These are phyloP conservation scores for Thielaviopsis ethacetica DNA, from an alignment of 2,329 filamentous ascomycete species.

Conservation along the genomic window DNA sequence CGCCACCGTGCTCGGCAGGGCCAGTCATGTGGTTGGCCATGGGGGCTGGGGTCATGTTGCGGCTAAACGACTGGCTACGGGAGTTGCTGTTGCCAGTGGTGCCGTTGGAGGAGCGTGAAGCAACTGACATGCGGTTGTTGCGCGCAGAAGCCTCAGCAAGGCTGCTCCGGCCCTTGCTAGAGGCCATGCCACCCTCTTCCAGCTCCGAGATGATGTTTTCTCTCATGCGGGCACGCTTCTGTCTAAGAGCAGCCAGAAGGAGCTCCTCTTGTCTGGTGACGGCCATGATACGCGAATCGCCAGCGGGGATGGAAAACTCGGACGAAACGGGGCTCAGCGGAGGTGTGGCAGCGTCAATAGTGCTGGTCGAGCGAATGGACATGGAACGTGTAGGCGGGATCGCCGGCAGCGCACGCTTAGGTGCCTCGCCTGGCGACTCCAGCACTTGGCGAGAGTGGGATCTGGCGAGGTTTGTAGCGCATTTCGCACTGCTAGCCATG, in stretches of 20 bases:
- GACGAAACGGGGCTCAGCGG: conserved; percentile 35
- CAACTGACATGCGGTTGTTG: conserved; percentile 2
- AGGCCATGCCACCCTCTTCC: conserved; percentile 18
- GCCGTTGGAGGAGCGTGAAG: conserved; percentile 2
- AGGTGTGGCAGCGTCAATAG: conserved; percentile 28
- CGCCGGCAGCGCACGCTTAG: conserved; percentile 9
- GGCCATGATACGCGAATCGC: conserved; percentile 33
- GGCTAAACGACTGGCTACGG: conserved; percentile 9
- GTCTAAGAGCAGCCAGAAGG: conserved; percentile 38
- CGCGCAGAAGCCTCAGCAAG: neutral
- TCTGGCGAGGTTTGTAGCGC: conserved; percentile 3
- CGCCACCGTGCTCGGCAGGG: neutral
- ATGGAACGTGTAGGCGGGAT: conserved; percentile 6
- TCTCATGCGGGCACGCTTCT: conserved; percentile 39
- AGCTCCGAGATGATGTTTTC: conserved; percentile 29
- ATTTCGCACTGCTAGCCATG: neutral
- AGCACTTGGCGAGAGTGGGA: neutral
- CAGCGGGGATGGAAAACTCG: conserved; percentile 29
- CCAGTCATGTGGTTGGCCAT: conserved; percentile 10
- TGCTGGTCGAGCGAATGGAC: conserved; percentile 14
- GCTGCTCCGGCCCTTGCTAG: neutral
- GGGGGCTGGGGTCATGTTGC: neutral
- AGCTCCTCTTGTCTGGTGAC: conserved; percentile 43
- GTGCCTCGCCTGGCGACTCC: conserved; percentile 2
- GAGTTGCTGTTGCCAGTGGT: conserved; percentile 6